A percentile compares a stretch with the other conserved stretches of the same genome.
Evolutionary conservation across 345 rosid species (phyloP).

Genomic region (Eutrema japonicum): DNA sequence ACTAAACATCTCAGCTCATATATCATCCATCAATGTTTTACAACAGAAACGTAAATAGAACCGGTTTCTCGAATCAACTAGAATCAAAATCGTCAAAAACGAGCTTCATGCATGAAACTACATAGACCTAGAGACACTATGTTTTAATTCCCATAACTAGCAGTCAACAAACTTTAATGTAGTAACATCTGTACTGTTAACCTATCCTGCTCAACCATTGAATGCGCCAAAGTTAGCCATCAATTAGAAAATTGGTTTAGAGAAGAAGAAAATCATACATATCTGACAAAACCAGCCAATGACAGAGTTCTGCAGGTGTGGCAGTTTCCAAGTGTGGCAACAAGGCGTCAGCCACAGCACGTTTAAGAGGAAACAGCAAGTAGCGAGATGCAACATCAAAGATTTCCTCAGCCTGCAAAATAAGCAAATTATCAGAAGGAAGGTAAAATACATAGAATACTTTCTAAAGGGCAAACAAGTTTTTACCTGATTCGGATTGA

Average conservation of each 20-base stretch:
- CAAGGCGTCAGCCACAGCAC: slow-evolving; percentile 91
- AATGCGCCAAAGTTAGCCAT: slow-evolving; percentile 4
- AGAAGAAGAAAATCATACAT: slow-evolving; percentile 56
- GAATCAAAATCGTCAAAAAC: slow-evolving; percentile 20
- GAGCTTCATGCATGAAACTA: slow-evolving; percentile 7
- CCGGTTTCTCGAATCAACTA: background rate
- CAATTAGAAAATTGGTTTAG: slow-evolving; percentile 18
- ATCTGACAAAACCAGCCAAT: slow-evolving; percentile 88
- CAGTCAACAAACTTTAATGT: background rate
- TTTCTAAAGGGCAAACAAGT: slow-evolving; percentile 1
- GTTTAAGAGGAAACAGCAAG: slow-evolving; percentile 88
- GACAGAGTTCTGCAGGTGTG: slow-evolving; percentile 86
- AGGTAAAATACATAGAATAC: background rate
- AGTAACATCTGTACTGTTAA: slow-evolving; percentile 3
- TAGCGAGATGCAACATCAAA: slow-evolving; percentile 98
- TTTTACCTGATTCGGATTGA: slow-evolving; percentile 79
- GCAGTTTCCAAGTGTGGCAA: slow-evolving; percentile 78
- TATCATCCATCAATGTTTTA: background rate
- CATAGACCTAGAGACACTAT: slow-evolving; percentile 3
- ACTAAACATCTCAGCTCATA: slow-evolving; percentile 6
- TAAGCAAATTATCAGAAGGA: slow-evolving; percentile 6
- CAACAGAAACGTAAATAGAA: background rate
- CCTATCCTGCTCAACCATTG: background rate
- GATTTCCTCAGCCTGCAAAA: slow-evolving; percentile 85
- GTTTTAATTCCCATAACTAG: background rate